Conservation (phyloP, 2,329 filamentous ascomycete genomes). For the Scedosporium minutisporum region DNA sequence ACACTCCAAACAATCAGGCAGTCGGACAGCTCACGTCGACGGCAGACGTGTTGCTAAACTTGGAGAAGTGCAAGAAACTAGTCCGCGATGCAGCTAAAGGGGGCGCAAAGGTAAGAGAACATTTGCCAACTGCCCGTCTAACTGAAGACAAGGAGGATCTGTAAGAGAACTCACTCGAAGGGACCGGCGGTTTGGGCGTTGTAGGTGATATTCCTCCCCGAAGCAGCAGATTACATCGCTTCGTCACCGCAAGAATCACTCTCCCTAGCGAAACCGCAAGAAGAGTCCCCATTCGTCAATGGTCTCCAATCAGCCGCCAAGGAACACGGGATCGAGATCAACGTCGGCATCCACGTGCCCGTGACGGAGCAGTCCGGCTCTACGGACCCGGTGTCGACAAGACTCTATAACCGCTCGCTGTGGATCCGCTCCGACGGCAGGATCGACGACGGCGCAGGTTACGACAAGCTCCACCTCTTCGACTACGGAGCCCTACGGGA, state of each 20-base stretch:
- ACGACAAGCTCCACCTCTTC: slow-evolving; percentile 89
- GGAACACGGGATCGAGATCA: slow-evolving; percentile 57
- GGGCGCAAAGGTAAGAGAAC: slow-evolving; percentile 6
- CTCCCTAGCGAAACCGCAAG: slow-evolving; percentile 57
- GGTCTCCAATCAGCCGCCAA: slow-evolving; percentile 63
- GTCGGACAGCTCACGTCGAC: slow-evolving; percentile 11
- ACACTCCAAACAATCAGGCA: slow-evolving; percentile 2
- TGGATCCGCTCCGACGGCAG: slow-evolving; percentile 28
- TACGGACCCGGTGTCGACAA: slow-evolving; percentile 11
- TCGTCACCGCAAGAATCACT: slow-evolving; percentile 57
- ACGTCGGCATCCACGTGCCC: slow-evolving; percentile 81
- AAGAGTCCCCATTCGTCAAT: slow-evolving; percentile 61
- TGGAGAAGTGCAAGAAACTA: slow-evolving; percentile 7
- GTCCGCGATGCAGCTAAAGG: slow-evolving; percentile 5
- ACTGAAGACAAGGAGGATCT: not conserved
- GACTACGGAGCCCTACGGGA: slow-evolving; percentile 50
- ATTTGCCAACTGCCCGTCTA: not conserved
- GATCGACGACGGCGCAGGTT: slow-evolving; percentile 24
- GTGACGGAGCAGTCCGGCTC: slow-evolving; percentile 23
- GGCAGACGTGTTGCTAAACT: slow-evolving; percentile 7
- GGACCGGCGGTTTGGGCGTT: not conserved
- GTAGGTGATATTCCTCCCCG: slow-evolving; percentile 78
- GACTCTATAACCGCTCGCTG: slow-evolving; percentile 34
- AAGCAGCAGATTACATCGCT: slow-evolving; percentile 84
- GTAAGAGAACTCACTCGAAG: not conserved